A percentile compares a stretch with the other conserved stretches of the same genome.
Evolutionary conservation across 768 basidiomycete genomes (phyloP).

Genomic region (Russula vinacea): DNA sequence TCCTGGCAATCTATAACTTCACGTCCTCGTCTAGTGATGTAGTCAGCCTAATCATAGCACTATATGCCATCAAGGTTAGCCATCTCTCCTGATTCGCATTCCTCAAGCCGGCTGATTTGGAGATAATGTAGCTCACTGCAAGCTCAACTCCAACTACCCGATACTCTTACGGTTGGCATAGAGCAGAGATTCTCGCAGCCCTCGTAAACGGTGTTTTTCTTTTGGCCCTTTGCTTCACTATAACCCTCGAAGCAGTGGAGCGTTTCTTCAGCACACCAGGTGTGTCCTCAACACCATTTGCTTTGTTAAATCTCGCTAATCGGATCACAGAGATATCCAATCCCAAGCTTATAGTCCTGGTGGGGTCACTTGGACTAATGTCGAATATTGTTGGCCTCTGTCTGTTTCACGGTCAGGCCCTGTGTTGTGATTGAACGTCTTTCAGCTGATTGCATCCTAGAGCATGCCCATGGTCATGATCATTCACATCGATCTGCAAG

Average conservation of each 20-base stretch:
- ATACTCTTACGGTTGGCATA: constrained; percentile 99
- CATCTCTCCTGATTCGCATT: constrained; percentile 16
- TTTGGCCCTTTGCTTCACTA: constrained; percentile 93
- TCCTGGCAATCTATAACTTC: neutral
- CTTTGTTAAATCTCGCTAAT: constrained; percentile 1
- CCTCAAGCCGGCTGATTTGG: constrained; percentile 16
- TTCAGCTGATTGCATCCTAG: constrained; percentile 11
- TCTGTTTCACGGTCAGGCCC: constrained; percentile 84
- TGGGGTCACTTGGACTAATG: constrained; percentile 82
- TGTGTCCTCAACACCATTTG: constrained; percentile 35
- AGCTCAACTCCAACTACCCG: constrained; percentile 58
- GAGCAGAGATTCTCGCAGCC: constrained; percentile 94
- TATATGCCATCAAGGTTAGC: constrained; percentile 84
- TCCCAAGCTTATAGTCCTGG: constrained; percentile 82
- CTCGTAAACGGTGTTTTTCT: constrained; percentile 96
- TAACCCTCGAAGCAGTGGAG: constrained; percentile 86
- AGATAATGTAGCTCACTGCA: constrained; percentile 63
- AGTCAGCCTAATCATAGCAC: constrained; percentile 89
- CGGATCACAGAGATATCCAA: constrained; percentile 72
- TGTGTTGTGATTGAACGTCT: constrained; percentile 3
- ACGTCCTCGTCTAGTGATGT: constrained; percentile 69
- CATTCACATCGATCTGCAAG: constrained; percentile 23
- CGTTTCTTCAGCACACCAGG: constrained; percentile 86
- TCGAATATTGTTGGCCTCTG: constrained; percentile 93
- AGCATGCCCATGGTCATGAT: constrained; percentile 35